phyloP scores from a whole-genome alignment of 441 rosid genomes.

The Erysimum cheiri region DNA sequence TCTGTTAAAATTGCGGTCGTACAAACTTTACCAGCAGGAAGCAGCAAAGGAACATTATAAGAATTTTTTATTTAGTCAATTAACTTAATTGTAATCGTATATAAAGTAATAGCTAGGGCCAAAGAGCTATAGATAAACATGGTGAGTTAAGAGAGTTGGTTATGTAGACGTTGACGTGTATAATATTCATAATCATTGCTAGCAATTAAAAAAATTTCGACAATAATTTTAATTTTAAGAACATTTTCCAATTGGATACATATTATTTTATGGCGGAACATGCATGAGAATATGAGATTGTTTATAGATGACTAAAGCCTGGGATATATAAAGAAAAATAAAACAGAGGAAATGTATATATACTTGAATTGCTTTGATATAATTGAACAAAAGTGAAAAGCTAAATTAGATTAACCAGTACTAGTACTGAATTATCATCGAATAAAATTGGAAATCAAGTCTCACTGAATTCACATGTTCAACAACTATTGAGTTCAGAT shows the following conservation, averaged over 20 bases:
- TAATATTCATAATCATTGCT: conserved; percentile 22
- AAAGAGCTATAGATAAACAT: not conserved
- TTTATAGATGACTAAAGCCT: conserved; percentile 13
- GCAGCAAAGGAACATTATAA: not conserved
- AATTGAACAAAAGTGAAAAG: not conserved
- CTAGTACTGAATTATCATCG: not conserved
- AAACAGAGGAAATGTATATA: conserved; percentile 1
- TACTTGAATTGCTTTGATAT: not conserved
- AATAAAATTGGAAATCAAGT: conserved; percentile 16
- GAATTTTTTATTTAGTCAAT: not conserved
- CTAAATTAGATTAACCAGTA: conserved; percentile 9
- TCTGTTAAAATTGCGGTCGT: not conserved
- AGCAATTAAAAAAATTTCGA: not conserved
- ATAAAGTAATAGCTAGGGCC: not conserved
- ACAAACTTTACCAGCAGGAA: not conserved
- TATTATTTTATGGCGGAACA: conserved; percentile 1
- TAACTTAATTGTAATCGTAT: not conserved
- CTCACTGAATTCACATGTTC: conserved; percentile 35
- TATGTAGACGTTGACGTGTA: conserved; percentile 31
- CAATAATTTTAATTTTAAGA: not conserved
- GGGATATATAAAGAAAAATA: not conserved
- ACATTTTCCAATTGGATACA: not conserved
- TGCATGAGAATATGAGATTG: not conserved
- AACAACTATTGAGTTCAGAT: conserved; percentile 40
- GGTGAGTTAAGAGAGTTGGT: conserved; percentile 21